Evolutionary conservation across 1,284 basidiomycete species (phyloP), one percentile per base, ranked within the genome.

Genomic region (Stygiomarasmius scandens): DNA sequence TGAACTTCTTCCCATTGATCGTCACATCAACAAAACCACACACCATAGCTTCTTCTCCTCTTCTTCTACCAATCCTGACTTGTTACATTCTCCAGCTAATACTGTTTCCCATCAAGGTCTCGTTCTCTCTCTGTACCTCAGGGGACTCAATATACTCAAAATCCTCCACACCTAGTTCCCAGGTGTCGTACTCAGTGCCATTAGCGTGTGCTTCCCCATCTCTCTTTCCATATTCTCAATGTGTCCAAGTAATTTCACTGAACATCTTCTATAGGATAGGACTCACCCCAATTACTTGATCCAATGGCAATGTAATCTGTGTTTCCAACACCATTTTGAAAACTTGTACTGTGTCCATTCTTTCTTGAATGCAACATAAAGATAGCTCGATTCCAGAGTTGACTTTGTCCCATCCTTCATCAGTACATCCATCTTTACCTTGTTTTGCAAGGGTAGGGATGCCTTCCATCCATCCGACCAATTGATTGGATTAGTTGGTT

Each of bases 291-390:
- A 58, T 43, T 11, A 58, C 19, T 16, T 58, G 49, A 6, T 22
- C 12, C 9, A 58, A 25, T 8, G 56, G 52, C 1, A 58, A 6
- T 8, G 51, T 49, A 4, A 41, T n/a, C 11, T 4, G 6, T 19
- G 5, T 5, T 12, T n/a, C 23, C 51, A 41, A 22, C 6, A 24
- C 19, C 20, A 11, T 16, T 14, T 57, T 41, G 22, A 14, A 48
- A 3, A 57, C 27, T 23, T 4, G 5, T 10, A 16, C 47, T 6
- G 32, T 1, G 24, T 52, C 49, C 2, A 29, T n/a, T 27, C 41
- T 3, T 36, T 47, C 41, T 38, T 52, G 49, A 10, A 57, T 57
- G 50, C 8, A 50, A 57, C 8, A 50, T 57, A 38, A 36, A 57
- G 38, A 22, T 38, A 57, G 9, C n/a, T 8, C 23, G 2, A 16